phyloP scores from a whole-genome alignment of 164 flowering plant species.

The Annona cherimola region DNA sequence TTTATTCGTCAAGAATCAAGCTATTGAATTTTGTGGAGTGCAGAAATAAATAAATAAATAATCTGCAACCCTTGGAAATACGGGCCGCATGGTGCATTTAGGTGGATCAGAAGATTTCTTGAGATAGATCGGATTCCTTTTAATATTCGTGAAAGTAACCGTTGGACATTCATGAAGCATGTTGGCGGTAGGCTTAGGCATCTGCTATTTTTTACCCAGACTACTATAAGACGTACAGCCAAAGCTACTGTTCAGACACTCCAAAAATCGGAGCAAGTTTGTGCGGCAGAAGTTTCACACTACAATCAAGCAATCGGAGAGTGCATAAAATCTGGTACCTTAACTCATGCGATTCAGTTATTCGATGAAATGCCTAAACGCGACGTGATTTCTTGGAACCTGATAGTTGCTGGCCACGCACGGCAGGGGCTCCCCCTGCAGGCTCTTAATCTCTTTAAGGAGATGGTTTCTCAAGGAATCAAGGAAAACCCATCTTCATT shows the following conservation, averaged over 20 bases:
- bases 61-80: too few relatives aligned
- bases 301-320: slow-evolving; percentile 32
- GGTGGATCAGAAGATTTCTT: too few relatives aligned
- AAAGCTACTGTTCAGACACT: neutral
- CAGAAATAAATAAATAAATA: too few relatives aligned
- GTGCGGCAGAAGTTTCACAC: slow-evolving; percentile 17
- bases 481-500: slow-evolving; percentile 52
- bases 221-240: slow-evolving; percentile 7
- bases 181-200: slow-evolving; percentile 13
- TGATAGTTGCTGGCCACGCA: slow-evolving; percentile 45
- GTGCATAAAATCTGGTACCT: slow-evolving; percentile 36
- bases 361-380: slow-evolving; percentile 53
- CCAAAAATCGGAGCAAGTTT: neutral
- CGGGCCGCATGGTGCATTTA: too few relatives aligned
- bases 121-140: too few relatives aligned
- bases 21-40: too few relatives aligned
- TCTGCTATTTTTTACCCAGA: slow-evolving; percentile 12
- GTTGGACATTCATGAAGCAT: neutral
- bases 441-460: slow-evolving; percentile 34
- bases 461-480: slow-evolving; percentile 49
- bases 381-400: slow-evolving; percentile 57
- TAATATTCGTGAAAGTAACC: too few relatives aligned
- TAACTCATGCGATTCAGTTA: slow-evolving; percentile 34
- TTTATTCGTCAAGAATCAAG: too few relatives aligned
- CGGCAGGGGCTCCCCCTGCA: slow-evolving; percentile 27